These are phyloP conservation scores for Rhizopogon rudus DNA, from an alignment of 768 basidiomycete species.

Conservation along the genomic window DNA sequence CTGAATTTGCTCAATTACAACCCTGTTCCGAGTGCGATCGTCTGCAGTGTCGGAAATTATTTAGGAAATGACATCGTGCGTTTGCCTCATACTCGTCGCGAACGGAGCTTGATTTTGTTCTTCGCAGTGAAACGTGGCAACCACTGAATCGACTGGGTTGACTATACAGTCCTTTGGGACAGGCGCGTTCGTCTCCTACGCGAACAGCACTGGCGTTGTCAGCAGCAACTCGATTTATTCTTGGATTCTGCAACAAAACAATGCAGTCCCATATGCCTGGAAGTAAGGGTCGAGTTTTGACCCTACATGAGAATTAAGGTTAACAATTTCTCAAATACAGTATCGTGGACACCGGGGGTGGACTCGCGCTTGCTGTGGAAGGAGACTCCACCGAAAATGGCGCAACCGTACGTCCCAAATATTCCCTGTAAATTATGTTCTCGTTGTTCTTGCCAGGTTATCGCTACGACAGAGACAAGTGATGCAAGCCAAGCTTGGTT, in stretches of 20 bases:
- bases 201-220: background rate
- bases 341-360: background rate
- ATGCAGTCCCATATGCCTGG: conserved; percentile 2
- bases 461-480: background rate
- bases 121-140: conserved; percentile 5
- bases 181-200: background rate
- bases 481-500: conserved; percentile 2
- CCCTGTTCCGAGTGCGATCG: background rate
- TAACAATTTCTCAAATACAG: background rate
- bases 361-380: background rate
- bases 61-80: conserved; percentile 8
- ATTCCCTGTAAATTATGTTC: background rate
- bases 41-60: conserved; percentile 7
- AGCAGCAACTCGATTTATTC: conserved; percentile 2
- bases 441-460: background rate
- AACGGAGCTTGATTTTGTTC: background rate
- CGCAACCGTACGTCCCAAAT: background rate
- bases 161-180: conserved; percentile 6
- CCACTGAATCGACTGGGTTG: background rate
- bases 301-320: background rate
- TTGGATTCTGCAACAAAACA: background rate
- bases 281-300: background rate
- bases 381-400: background rate
- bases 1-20: conserved; percentile 3
- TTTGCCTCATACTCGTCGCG: background rate